Conservation (phyloP, 2,329 filamentous ascomycete genomes). For the Colletotrichum filicis region DNA sequence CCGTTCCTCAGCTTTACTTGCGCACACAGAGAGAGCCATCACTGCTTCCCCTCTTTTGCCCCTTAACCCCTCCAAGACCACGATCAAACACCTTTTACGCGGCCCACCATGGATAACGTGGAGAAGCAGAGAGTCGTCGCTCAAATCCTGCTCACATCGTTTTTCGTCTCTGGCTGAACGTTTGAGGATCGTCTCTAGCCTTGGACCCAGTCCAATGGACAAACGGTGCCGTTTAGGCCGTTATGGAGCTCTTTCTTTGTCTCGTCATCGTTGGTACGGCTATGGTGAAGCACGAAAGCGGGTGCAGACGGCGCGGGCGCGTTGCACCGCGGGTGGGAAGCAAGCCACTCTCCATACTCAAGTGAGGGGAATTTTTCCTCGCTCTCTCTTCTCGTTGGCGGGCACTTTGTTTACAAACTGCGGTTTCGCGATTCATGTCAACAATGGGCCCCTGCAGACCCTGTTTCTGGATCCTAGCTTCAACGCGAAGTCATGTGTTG, state of each 20-base stretch:
- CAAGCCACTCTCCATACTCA: background rate
- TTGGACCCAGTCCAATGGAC: background rate
- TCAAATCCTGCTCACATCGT: background rate
- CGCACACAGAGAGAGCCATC: constrained; percentile 14
- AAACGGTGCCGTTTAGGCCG: constrained; percentile 20
- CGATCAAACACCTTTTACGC: constrained; percentile 10
- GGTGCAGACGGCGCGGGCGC: constrained; percentile 7
- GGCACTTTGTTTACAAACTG: constrained; percentile 33
- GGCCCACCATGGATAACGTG: background rate
- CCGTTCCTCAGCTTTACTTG: background rate
- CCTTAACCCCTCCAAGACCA: background rate
- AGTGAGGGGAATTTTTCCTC: constrained; percentile 11
- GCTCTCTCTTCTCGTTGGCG: background rate
- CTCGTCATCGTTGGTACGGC: background rate
- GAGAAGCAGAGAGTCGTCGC: background rate
- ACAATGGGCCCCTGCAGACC: constrained; percentile 31
- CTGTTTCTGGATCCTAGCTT: constrained; percentile 10
- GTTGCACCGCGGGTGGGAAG: constrained; percentile 24
- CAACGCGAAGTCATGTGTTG: constrained; percentile 32
- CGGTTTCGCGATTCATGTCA: constrained; percentile 34
- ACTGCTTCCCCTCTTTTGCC: background rate
- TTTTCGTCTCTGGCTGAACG: background rate
- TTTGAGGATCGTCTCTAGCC: constrained; percentile 7
- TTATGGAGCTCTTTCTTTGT: constrained; percentile 18
- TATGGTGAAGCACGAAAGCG: constrained; percentile 20